Percentiles rank a stretch among this genome's conserved stretches.
Conservation (phyloP, 768 basidiomycete species). For the Lanmaoa rubissima region DNA sequence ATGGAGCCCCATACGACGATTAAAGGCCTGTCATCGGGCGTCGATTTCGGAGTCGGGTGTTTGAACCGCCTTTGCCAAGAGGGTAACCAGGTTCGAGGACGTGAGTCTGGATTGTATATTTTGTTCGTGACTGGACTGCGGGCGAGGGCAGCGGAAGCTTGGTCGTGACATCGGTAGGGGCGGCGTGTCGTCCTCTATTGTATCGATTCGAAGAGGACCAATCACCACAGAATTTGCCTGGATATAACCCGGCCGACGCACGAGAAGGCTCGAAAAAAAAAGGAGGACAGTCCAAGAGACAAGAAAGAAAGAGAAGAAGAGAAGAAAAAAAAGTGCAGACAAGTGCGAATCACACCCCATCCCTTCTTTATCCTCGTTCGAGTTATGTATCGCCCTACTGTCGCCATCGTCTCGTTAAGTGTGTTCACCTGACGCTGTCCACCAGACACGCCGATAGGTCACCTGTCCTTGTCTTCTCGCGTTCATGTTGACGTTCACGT, state of each 20-base stretch:
- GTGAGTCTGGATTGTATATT: neutral
- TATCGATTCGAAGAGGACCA: neutral
- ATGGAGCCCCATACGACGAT: neutral
- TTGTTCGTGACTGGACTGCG: neutral
- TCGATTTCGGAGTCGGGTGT: neutral
- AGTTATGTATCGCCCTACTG: neutral
- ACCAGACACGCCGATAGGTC: constrained; percentile 3
- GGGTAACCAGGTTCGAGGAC: neutral
- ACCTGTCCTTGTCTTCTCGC: constrained; percentile 12
- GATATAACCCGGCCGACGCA: neutral
- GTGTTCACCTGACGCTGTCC: constrained; percentile 18
- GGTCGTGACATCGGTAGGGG: too few species aligned
- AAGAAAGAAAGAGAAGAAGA: neutral
- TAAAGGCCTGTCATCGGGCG: too few species aligned
- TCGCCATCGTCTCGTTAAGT: constrained; percentile 14
- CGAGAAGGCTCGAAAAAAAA: neutral
- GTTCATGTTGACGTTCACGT: neutral
- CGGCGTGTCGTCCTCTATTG: neutral
- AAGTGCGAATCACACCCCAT: neutral
- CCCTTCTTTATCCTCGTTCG: constrained; percentile 12
- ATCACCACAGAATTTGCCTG: neutral
- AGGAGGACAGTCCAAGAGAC: neutral
- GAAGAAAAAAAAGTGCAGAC: neutral
- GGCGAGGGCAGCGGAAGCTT: neutral
- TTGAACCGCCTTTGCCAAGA: neutral